Percentiles rank a stretch among this genome's conserved stretches.
phyloP scores from a whole-genome alignment of 108 stramenopile species.

The Nitzschia inconspicua region DNA sequence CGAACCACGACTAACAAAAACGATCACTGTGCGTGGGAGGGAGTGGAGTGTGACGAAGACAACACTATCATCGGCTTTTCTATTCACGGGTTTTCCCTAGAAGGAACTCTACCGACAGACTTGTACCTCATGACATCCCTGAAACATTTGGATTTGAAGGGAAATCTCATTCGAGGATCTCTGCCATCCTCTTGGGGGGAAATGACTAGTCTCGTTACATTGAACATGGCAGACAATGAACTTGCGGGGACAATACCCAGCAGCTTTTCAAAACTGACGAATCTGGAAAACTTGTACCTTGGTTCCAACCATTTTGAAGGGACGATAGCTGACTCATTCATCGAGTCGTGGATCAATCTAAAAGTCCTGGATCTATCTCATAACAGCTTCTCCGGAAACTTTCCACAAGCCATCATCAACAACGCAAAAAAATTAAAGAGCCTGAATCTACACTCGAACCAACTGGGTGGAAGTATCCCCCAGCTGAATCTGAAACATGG shows the following conservation, averaged over 20 bases:
- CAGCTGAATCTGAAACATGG: neutral
- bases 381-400: slow-evolving; percentile 13
- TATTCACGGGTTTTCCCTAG: slow-evolving; percentile 1
- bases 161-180: slow-evolving; percentile 44
- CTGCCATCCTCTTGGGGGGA: slow-evolving; percentile 17
- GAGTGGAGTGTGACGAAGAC: slow-evolving; percentile 22
- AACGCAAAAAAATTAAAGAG: neutral
- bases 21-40: slow-evolving; percentile 36
- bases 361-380: slow-evolving; percentile 4
- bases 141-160: slow-evolving; percentile 20
- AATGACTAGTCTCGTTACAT: neutral
- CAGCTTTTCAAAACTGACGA: neutral
- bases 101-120: slow-evolving; percentile 34
- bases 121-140: slow-evolving; percentile 30
- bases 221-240: neutral
- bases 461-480: slow-evolving; percentile 28
- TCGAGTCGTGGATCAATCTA: neutral
- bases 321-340: neutral
- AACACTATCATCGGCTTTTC: neutral
- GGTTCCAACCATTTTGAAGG: slow-evolving; percentile 10
- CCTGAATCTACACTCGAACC: slow-evolving; percentile 16
- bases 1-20: too few relatives aligned
- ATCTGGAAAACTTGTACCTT: slow-evolving; percentile 2
- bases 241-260: neutral
- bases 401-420: slow-evolving; percentile 9